Base-by-base conservation (phyloP, 129 eudicot species). In the Kitagawia praeruptora region DNA sequence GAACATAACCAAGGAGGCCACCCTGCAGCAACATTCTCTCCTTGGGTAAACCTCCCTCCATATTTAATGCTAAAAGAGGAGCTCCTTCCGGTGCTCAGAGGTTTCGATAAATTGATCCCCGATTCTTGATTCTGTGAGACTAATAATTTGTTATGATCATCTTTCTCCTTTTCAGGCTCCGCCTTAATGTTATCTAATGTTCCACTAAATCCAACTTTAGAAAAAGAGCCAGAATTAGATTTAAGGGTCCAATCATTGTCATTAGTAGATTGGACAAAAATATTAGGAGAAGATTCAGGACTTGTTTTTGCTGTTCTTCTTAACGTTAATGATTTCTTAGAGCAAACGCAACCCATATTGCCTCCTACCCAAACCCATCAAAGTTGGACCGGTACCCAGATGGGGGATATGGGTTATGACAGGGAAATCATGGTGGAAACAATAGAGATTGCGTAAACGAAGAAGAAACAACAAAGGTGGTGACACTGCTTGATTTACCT, bases 1-100 rank as follows among this genome's bases (percentile, higher is more conserved):
- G 88, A 90, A 16, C 84, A 82, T 23, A 93, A 93, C 98, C 98
- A 93, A 31, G 89, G 82, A 0, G 98, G 98, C 98, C 98, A 93
- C 21, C 91, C 96, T 5, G 98, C 98, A 49, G 98, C 96, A 48
- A 85, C 85, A 54, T 85, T 91, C 77, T 87, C 92, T 2, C 80
- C 92, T 46, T 87, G 92, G 0, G 77, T 79, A 8, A 83, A 71
- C 78, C 91, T 88, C 78, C 73, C 73, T 67, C 89, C 92, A 75
- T 86, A 66, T 47, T 40, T 82, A 14, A 83, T 12, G 80, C 85
- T 86, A 42, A 86, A 83, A 3, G 81, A 66, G 79, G 81, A 84
- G 37, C 77, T 80, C 28, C 38, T 80, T 40, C 34, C 69, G 3
- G 80, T 74, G 48, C 74, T 46, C 0, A 39, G 39, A 69, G 83